phyloP scores from a whole-genome alignment of 2,329 filamentous ascomycete species.

The Sporothrix schenckii region DNA sequence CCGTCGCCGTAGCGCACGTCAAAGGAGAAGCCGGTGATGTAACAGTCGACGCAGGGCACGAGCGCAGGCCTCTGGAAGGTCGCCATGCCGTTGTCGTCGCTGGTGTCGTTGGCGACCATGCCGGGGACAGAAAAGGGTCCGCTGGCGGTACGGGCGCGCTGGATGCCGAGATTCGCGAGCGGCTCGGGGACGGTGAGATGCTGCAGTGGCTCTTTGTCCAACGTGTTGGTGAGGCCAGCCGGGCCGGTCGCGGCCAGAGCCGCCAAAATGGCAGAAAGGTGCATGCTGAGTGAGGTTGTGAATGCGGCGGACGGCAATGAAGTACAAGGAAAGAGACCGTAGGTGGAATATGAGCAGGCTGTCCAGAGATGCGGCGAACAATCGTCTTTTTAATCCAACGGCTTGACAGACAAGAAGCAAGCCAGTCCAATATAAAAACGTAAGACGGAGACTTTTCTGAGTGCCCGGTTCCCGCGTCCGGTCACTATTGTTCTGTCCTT shows the following conservation, averaged over 20 bases:
- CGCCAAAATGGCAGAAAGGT: neutral
- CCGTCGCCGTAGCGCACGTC: slow-evolving; percentile 40
- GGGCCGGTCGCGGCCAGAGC: slow-evolving; percentile 20
- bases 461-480: slow-evolving; percentile 4
- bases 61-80: slow-evolving; percentile 29
- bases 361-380: neutral
- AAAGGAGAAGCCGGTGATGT: slow-evolving; percentile 39
- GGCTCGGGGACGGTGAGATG: neutral
- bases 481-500: neutral
- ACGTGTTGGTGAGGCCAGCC: neutral
- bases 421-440: slow-evolving; percentile 15
- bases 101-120: slow-evolving; percentile 30
- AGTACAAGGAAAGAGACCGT: neutral
- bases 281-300: neutral
- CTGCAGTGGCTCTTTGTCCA: neutral
- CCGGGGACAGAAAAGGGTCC: slow-evolving; percentile 37
- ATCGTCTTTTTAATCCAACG: neutral
- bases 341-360: neutral
- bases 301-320: neutral
- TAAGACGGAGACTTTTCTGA: slow-evolving; percentile 19
- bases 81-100: slow-evolving; percentile 34
- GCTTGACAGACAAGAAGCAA: neutral
- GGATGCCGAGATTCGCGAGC: slow-evolving; percentile 28
- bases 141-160: slow-evolving; percentile 35
- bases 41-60: slow-evolving; percentile 38